A percentile compares a stretch with the other conserved stretches of the same genome.
Conservation (phyloP, 2,329 filamentous ascomycete species). For the Mycosphaerella sp. region DNA sequence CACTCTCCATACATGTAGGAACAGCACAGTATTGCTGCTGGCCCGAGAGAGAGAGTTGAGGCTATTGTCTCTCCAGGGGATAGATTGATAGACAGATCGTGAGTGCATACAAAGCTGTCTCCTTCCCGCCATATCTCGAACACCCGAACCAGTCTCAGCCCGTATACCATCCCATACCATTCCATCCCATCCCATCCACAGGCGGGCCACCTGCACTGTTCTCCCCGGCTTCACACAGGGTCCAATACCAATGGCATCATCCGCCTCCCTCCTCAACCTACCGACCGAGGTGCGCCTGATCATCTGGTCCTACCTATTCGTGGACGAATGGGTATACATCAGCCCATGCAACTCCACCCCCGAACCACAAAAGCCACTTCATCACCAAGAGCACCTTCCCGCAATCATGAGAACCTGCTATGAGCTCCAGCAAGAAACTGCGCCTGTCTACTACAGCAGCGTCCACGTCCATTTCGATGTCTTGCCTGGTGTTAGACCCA, state of each 20-base stretch:
- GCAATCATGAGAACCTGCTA: constrained; percentile 14
- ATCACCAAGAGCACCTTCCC: neutral
- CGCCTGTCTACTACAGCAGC: constrained; percentile 17
- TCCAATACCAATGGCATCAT: neutral
- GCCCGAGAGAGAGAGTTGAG: too few relatives aligned
- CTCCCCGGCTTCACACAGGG: neutral
- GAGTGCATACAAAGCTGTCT: neutral
- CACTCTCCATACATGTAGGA: neutral
- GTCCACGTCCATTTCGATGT: constrained; percentile 16
- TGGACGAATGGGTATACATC: constrained; percentile 13
- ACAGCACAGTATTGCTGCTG: too few relatives aligned
- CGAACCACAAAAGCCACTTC: neutral
- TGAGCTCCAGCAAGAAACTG: constrained; percentile 12
- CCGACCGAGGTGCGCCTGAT: constrained; percentile 16
- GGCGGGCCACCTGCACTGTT: too few relatives aligned
- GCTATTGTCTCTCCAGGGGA: neutral
- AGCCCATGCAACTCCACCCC: constrained; percentile 3
- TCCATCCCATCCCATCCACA: too few relatives aligned
- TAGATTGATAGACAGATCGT: neutral
- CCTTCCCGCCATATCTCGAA: neutral
- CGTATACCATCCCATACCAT: too few relatives aligned
- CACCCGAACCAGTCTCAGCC: too few relatives aligned
- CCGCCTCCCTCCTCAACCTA: constrained; percentile 10
- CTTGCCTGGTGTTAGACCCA: neutral
- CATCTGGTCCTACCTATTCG: constrained; percentile 17